Conservation (phyloP, 768 basidiomycete species). For the Russula olivacea region DNA sequence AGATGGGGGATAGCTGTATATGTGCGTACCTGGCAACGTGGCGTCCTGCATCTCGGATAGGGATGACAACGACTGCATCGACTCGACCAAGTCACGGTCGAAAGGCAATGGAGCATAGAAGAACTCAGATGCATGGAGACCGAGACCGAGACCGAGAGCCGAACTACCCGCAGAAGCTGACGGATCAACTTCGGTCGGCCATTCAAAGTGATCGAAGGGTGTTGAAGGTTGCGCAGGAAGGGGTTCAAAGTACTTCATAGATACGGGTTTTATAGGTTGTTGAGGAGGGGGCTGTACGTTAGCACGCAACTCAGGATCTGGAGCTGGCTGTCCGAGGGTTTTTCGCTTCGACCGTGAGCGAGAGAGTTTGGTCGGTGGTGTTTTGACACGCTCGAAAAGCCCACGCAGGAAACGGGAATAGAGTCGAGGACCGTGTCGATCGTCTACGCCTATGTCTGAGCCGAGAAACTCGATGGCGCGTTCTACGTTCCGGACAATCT, state of each 20-base stretch:
- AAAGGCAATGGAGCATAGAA: conserved; percentile 24
- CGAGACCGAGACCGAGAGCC: conserved; percentile 17
- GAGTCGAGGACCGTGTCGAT: conserved; percentile 32
- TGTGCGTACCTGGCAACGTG: conserved; percentile 21
- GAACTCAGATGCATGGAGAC: conserved; percentile 20
- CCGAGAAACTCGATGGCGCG: conserved; percentile 28
- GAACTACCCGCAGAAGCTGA: neutral
- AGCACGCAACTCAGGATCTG: neutral
- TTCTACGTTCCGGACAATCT: conserved; percentile 28
- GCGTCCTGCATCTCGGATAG: conserved; percentile 10
- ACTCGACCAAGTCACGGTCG: conserved; percentile 22
- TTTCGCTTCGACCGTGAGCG: conserved; percentile 8
- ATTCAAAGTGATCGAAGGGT: conserved; percentile 23
- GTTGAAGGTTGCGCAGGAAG: conserved; percentile 11
- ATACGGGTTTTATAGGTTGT: neutral
- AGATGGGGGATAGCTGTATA: neutral
- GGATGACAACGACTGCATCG: conserved; percentile 22
- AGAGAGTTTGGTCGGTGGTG: neutral
- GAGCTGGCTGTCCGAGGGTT: neutral
- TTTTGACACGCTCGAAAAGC: conserved; percentile 26
- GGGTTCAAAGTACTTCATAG: conserved; percentile 20
- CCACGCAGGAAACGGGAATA: conserved; percentile 32
- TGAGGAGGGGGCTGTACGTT: neutral
- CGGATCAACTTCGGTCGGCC: neutral
- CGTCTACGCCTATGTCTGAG: conserved; percentile 31